Conservation (phyloP, 2,329 filamentous ascomycete species). For the Madurella fahalii region DNA sequence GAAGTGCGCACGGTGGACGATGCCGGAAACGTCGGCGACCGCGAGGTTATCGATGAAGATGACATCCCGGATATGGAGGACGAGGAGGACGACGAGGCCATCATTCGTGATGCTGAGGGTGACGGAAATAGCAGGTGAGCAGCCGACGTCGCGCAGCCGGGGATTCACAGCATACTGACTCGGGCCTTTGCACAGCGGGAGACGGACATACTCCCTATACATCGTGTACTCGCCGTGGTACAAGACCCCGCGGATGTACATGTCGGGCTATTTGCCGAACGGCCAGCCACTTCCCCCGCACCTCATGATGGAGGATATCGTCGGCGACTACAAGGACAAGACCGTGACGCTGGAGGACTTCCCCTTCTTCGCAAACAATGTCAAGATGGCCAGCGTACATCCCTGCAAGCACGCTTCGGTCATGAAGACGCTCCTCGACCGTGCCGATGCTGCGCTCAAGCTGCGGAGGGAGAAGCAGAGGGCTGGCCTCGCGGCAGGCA, state of each 20-base stretch:
- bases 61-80: conserved; percentile 99
- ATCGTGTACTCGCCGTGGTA: conserved; percentile 98
- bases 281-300: conserved; percentile 51
- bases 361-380: conserved; percentile 82
- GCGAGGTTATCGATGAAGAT: conserved; percentile 64
- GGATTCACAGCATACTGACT: conserved; percentile 3
- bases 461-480: conserved; percentile 78
- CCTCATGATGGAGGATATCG: conserved; percentile 39
- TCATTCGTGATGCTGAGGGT: conserved; percentile 70
- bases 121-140: conserved; percentile 45
- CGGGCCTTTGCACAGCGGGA: conserved; percentile 51
- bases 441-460: conserved; percentile 89
- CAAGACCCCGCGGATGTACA: conserved; percentile 88
- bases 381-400: conserved; percentile 96
- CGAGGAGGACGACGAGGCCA: conserved; percentile 93
- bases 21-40: conserved; percentile 77
- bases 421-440: conserved; percentile 96
- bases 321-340: conserved; percentile 54
- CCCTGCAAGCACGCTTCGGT: conserved; percentile 96
- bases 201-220: conserved; percentile 95
- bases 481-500: conserved; percentile 47
- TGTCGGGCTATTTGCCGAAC: conserved; percentile 79
- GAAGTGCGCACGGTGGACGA: conserved; percentile 89
- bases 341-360: conserved; percentile 98
- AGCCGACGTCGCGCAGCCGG: not conserved